These are phyloP conservation scores for Wickerhamomyces xylosicus DNA, from an alignment of 805 yeast genomes.

Conservation along the genomic window DNA sequence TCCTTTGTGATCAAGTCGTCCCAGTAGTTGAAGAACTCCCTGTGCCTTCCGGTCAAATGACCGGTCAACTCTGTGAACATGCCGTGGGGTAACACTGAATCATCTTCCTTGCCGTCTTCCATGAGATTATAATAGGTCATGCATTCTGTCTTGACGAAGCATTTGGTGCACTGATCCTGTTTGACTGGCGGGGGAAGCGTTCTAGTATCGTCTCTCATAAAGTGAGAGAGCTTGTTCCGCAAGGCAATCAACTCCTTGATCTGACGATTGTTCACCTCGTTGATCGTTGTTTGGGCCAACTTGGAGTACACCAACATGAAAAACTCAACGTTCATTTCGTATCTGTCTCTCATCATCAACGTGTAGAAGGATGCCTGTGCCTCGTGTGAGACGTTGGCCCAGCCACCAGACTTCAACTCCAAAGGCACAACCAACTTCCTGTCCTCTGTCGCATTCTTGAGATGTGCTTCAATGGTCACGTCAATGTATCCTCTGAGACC, in stretches of 20 bases:
- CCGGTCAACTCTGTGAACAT: slow-evolving; percentile 38
- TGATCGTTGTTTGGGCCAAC: slow-evolving; percentile 40
- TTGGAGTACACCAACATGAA: slow-evolving; percentile 71
- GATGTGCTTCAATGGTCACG: slow-evolving; percentile 62
- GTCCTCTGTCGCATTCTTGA: slow-evolving; percentile 23
- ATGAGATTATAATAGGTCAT: slow-evolving; percentile 51
- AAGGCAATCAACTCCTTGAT: slow-evolving; percentile 58
- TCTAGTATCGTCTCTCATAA: slow-evolving; percentile 38
- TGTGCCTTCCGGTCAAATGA: slow-evolving; percentile 38
- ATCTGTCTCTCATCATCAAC: slow-evolving; percentile 67
- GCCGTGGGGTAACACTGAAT: slow-evolving; percentile 40
- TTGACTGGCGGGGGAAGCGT: slow-evolving; percentile 44
- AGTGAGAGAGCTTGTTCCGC: slow-evolving; percentile 60
- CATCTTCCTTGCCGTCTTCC: slow-evolving; percentile 47
- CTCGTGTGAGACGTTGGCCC: slow-evolving; percentile 54
- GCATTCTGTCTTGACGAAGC: slow-evolving; percentile 47
- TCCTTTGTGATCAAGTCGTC: slow-evolving; percentile 64
- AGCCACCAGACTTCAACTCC: slow-evolving; percentile 82
- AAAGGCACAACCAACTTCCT: slow-evolving; percentile 60
- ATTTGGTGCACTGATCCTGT: slow-evolving; percentile 48
- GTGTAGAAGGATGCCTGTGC: slow-evolving; percentile 85
- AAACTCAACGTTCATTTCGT: slow-evolving; percentile 54
- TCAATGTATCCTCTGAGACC: slow-evolving; percentile 89
- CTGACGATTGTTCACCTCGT: slow-evolving; percentile 44
- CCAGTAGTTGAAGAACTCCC: slow-evolving; percentile 62